A percentile compares a stretch with the other conserved stretches of the same genome.
Evolutionary conservation across 805 yeast species (phyloP).

Genomic region (Ascoidea tarda): DNA sequence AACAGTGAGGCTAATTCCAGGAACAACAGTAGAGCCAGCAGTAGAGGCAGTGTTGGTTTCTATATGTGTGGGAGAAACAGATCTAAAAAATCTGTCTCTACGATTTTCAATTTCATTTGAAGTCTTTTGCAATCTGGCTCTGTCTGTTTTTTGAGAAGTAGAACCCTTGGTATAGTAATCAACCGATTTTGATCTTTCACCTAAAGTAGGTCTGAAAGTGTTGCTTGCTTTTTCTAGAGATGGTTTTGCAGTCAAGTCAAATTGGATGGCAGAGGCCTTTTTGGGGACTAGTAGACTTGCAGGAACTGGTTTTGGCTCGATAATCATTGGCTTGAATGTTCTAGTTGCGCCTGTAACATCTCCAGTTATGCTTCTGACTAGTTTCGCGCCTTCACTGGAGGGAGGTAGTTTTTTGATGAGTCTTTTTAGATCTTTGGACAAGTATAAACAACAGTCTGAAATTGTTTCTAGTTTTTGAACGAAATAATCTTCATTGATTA

Average conservation of each 20-base stretch:
- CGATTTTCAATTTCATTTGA: no score
- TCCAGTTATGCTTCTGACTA: constrained; percentile 28
- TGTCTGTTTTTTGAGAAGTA: no score
- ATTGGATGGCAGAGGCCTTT: no score
- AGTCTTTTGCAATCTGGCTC: no score
- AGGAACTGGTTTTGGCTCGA: neutral
- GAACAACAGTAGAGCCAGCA: no score
- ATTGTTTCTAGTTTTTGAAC: constrained; percentile 10
- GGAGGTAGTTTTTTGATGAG: constrained; percentile 17
- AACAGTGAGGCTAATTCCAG: no score
- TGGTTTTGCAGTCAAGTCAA: neutral
- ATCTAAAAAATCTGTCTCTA: no score
- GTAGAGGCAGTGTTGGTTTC: no score
- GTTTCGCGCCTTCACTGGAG: constrained; percentile 24
- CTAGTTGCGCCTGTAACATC: constrained; percentile 4
- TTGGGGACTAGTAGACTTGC: neutral
- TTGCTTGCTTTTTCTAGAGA: neutral
- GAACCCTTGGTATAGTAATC: no score
- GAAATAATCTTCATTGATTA: constrained; percentile 10
- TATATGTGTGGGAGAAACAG: no score
- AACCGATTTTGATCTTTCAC: neutral
- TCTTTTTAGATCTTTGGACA: constrained; percentile 11
- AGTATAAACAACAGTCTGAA: constrained; percentile 12
- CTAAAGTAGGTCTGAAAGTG: neutral
- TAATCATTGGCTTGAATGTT: constrained; percentile 9